Conservation (phyloP, 345 rosid species). For the Eutrema heterophyllum region DNA sequence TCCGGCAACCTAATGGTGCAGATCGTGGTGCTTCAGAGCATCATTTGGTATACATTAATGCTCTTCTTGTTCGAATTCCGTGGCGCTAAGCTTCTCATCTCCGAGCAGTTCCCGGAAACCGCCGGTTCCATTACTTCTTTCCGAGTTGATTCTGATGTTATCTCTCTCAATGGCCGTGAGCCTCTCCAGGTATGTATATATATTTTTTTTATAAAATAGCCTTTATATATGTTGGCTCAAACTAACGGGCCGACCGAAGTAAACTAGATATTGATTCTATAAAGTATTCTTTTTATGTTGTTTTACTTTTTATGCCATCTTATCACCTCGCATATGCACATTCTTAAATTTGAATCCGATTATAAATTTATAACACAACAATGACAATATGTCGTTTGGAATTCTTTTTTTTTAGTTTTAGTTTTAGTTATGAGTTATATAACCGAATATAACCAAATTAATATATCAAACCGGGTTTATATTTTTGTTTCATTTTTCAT, state of each 20-base stretch:
- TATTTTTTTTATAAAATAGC: no score
- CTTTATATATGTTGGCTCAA: background rate
- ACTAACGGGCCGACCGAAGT: background rate
- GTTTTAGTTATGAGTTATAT: no score
- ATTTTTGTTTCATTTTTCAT: no score
- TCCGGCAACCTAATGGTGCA: conserved; percentile 77
- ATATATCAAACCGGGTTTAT: no score
- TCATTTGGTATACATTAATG: conserved; percentile 83
- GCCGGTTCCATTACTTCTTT: conserved; percentile 77
- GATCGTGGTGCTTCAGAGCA: conserved; percentile 74
- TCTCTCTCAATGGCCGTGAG: conserved; percentile 75
- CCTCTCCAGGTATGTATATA: conserved; percentile 34
- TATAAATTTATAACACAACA: no score
- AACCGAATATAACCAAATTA: no score
- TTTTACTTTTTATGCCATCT: no score
- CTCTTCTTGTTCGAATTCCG: conserved; percentile 77
- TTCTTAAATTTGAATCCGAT: no score
- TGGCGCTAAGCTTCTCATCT: conserved; percentile 67
- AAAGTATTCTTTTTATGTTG: background rate
- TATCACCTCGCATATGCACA: no score
- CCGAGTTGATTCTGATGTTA: conserved; percentile 70
- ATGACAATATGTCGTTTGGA: no score
- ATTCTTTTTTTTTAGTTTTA: no score
- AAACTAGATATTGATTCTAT: background rate
- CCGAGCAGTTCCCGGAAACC: conserved; percentile 79